These are phyloP conservation scores for Alternaria sp. DNA, from an alignment of 2,329 filamentous ascomycete genomes.

Conservation along the genomic window DNA sequence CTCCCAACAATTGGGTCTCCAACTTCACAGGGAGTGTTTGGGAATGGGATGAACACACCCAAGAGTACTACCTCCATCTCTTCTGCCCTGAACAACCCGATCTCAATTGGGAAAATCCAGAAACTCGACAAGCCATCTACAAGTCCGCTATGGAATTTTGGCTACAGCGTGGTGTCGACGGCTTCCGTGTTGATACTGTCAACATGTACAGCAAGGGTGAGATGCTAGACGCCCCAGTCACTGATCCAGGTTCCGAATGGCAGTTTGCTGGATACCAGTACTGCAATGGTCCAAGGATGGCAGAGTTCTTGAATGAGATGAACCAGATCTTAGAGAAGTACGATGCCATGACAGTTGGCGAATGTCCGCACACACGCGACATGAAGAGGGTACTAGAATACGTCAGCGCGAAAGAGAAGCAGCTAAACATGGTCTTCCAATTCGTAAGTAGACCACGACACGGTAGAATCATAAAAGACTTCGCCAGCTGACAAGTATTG, in stretches of 20 bases:
- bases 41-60: conserved; percentile 75
- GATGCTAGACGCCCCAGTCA: conserved; percentile 45
- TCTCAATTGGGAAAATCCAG: conserved; percentile 82
- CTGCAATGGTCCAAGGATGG: conserved; percentile 73
- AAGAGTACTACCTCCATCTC: conserved; percentile 77
- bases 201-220: conserved; percentile 51
- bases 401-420: conserved; percentile 64
- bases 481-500: background rate
- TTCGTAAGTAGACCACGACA: conserved; percentile 44
- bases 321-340: conserved; percentile 65
- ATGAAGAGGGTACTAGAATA: conserved; percentile 66
- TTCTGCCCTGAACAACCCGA: conserved; percentile 81
- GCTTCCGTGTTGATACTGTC: conserved; percentile 53
- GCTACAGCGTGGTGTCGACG: conserved; percentile 72
- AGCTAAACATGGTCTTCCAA: conserved; percentile 73
- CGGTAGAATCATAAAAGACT: no score
- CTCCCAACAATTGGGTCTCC: conserved; percentile 79
- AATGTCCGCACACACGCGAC: conserved; percentile 70
- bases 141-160: conserved; percentile 76
- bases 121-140: conserved; percentile 74
- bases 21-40: conserved; percentile 70
- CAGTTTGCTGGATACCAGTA: conserved; percentile 59
- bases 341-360: conserved; percentile 74
- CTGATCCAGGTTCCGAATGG: conserved; percentile 42
- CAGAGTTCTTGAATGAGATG: conserved; percentile 74